A percentile compares a stretch with the other conserved stretches of the same genome.
Conservation (phyloP, 148 eudicot species). For the Silene uniflora region DNA sequence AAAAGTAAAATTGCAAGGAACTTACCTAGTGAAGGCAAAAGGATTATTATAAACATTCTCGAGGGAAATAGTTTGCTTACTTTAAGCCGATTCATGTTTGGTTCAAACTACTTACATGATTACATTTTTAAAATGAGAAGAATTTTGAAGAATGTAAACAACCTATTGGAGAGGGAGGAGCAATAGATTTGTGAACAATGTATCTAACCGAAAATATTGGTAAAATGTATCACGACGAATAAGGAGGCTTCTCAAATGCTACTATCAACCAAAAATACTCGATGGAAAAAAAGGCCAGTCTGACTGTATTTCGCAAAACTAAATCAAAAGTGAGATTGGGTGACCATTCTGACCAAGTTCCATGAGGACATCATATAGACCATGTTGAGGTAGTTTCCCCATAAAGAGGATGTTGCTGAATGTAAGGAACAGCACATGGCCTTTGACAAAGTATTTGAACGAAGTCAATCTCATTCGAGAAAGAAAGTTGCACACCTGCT, state of each 20-base stretch:
- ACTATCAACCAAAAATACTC: not conserved
- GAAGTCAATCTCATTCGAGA: conserved; percentile 5
- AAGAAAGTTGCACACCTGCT: conserved; percentile 50
- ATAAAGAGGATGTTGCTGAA: not conserved
- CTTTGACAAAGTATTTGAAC: not conserved
- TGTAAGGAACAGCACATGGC: not conserved
- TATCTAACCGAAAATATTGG: not conserved
- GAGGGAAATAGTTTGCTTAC: not conserved
- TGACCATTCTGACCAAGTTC: not conserved
- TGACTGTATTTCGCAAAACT: not conserved
- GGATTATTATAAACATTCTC: not conserved
- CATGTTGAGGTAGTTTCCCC: not conserved
- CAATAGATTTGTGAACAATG: not conserved
- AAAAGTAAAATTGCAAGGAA: not conserved
- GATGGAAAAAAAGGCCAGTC: not conserved
- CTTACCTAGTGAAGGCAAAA: not conserved
- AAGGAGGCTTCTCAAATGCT: conserved; percentile 9
- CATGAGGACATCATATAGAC: not conserved
- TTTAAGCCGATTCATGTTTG: not conserved
- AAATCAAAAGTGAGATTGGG: not conserved
- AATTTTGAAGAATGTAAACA: not conserved
- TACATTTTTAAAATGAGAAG: not conserved
- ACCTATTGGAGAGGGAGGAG: not conserved
- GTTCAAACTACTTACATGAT: not conserved
- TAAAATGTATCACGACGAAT: not conserved